phyloP scores from a whole-genome alignment of 805 yeast genomes.

The Naumovozyma dairenensis region DNA sequence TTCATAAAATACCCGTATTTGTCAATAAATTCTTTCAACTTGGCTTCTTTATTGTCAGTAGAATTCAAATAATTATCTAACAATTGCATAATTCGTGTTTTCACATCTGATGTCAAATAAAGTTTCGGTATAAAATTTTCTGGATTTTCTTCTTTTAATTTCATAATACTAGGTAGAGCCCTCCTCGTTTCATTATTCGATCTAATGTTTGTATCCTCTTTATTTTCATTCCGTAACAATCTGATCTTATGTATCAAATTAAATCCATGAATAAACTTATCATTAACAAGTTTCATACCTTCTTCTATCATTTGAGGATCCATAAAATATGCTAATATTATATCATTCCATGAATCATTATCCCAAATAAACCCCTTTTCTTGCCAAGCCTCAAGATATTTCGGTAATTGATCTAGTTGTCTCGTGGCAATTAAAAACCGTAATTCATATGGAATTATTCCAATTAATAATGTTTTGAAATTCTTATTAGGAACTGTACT shows the following conservation, averaged over 20 bases:
- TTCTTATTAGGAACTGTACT: slow-evolving; percentile 16
- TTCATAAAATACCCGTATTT: slow-evolving; percentile 29
- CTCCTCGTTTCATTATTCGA: slow-evolving; percentile 7
- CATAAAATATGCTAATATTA: slow-evolving; percentile 20
- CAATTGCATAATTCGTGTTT: slow-evolving; percentile 7
- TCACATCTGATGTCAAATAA: slow-evolving; percentile 21
- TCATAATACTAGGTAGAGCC: slow-evolving; percentile 14
- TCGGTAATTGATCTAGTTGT: slow-evolving; percentile 14
- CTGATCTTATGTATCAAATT: slow-evolving; percentile 24
- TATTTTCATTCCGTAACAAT: slow-evolving; percentile 7
- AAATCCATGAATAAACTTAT: slow-evolving; percentile 31
- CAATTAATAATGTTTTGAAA: slow-evolving; percentile 11
- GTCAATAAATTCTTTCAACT: slow-evolving; percentile 12
- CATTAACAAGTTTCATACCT: slow-evolving; percentile 26
- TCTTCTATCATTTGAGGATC: slow-evolving; percentile 22
- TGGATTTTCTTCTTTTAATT: slow-evolving; percentile 13
- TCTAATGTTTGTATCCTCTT: slow-evolving; percentile 1
- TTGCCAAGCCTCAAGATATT: slow-evolving; percentile 13
- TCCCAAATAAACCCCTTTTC: slow-evolving; percentile 23
- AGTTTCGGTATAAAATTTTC: slow-evolving; percentile 20
- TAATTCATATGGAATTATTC: slow-evolving; percentile 19
- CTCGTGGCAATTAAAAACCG: slow-evolving; percentile 12
- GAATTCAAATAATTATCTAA: slow-evolving; percentile 21
- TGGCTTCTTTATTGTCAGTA: slow-evolving; percentile 8
- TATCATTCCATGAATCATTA: slow-evolving; percentile 27